Percentiles rank a stretch among this genome's conserved stretches.
phyloP scores from a whole-genome alignment of 768 basidiomycete genomes.

The Lactarius quietus region DNA sequence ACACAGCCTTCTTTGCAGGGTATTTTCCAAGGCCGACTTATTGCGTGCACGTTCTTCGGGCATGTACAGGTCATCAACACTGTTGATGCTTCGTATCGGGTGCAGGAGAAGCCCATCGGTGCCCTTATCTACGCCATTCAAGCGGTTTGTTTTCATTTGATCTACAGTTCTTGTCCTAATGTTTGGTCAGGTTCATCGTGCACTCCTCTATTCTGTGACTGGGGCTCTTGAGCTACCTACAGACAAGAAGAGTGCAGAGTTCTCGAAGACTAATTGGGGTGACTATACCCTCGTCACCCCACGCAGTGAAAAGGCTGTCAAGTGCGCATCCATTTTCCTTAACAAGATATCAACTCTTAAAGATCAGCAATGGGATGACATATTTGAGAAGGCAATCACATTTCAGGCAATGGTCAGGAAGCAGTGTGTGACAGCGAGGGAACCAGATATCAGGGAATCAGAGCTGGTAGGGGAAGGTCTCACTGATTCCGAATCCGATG shows the following conservation, averaged over 20 bases:
- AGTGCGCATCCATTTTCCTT: not conserved
- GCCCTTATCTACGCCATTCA: not conserved
- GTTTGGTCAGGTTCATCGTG: not conserved
- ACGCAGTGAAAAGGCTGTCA: not conserved
- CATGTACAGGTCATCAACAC: not conserved
- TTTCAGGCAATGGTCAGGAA: not conserved
- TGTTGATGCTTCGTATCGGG: not conserved
- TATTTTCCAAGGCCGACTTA: not conserved
- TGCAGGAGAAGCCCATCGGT: not conserved
- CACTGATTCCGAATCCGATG: no score
- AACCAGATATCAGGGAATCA: no score
- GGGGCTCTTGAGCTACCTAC: not conserved
- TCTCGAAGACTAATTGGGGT: not conserved
- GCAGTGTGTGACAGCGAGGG: not conserved
- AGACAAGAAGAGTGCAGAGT: not conserved
- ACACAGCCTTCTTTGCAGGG: not conserved
- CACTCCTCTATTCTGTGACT: not conserved
- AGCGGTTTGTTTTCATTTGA: not conserved
- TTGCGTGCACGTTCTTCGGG: not conserved
- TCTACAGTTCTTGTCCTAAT: not conserved
- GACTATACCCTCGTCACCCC: not conserved
- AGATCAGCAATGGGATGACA: not conserved
- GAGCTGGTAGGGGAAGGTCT: no score
- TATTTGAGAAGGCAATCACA: not conserved
- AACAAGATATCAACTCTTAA: not conserved